phyloP scores from a whole-genome alignment of 2,329 filamentous ascomycete species.

The Colletotrichum sp. region DNA sequence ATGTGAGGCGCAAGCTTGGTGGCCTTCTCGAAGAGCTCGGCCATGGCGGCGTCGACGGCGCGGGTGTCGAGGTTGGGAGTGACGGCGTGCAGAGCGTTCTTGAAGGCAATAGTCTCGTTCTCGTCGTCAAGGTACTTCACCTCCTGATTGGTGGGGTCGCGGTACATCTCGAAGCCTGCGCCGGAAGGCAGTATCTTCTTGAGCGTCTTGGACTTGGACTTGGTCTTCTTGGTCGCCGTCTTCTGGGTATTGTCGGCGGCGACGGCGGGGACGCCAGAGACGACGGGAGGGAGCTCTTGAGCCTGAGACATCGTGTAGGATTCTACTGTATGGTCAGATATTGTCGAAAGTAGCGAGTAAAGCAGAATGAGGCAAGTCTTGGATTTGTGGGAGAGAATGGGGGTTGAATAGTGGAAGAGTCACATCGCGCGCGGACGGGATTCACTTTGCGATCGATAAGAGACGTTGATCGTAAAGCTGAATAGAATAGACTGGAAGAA shows the following conservation, averaged over 20 bases:
- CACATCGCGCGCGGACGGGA: accelerated
- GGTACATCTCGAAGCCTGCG: not conserved
- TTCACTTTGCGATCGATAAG: too few relatives aligned
- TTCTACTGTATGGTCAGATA: not conserved
- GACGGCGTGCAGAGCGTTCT: not conserved
- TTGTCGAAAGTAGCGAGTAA: too few relatives aligned
- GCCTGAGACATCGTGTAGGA: not conserved
- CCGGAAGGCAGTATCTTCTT: not conserved
- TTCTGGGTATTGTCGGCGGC: not conserved
- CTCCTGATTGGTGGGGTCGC: not conserved
- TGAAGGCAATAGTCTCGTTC: not conserved
- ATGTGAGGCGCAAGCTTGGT: not conserved
- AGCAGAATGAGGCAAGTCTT: too few relatives aligned
- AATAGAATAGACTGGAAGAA: too few relatives aligned
- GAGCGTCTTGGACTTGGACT: not conserved
- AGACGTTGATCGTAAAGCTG: not conserved
- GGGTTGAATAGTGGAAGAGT: too few relatives aligned
- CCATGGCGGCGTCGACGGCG: not conserved
- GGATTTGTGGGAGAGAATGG: too few relatives aligned
- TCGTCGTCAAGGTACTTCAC: not conserved
- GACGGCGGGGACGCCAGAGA: not conserved
- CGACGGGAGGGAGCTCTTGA: not conserved
- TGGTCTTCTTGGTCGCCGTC: not conserved
- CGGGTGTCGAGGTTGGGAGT: not conserved
- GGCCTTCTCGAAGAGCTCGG: not conserved